phyloP scores from a whole-genome alignment of 73 alveolate genomes.

The Uronychia binucleata region DNA sequence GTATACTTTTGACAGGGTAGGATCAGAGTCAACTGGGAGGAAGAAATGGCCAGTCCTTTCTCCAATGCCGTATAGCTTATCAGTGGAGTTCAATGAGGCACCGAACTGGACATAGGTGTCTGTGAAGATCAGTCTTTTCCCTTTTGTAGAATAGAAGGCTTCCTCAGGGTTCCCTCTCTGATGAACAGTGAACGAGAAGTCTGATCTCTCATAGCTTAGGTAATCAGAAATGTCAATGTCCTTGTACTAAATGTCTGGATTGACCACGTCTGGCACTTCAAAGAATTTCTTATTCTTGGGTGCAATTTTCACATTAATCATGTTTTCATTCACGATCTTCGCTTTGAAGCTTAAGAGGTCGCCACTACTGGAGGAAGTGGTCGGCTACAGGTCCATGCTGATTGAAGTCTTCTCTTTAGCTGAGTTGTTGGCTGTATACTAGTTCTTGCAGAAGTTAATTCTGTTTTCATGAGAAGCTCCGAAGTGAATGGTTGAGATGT shows the following conservation, averaged over 20 bases:
- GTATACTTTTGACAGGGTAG: constrained; percentile 57
- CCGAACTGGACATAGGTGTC: constrained; percentile 17
- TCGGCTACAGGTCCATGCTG: not conserved
- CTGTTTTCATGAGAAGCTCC: constrained; percentile 8
- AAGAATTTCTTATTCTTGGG: not conserved
- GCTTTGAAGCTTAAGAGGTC: not conserved
- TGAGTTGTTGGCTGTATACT: not conserved
- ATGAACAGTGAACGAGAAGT: constrained; percentile 27
- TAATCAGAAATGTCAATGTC: constrained; percentile 31
- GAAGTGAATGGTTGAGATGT: constrained; percentile 32
- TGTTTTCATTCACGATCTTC: constrained; percentile 5
- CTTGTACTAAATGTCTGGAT: not conserved
- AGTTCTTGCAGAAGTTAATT: constrained; percentile 28
- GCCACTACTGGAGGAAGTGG: not conserved
- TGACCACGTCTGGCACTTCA: constrained; percentile 28
- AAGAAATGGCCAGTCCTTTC: constrained; percentile 89
- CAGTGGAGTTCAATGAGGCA: constrained; percentile 37
- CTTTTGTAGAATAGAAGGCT: constrained; percentile 14
- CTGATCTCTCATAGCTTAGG: constrained; percentile 26
- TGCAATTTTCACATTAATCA: constrained; percentile 16
- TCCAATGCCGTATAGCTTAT: constrained; percentile 91
- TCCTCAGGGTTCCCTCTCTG: not conserved
- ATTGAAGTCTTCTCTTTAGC: not conserved
- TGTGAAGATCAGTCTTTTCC: not conserved
- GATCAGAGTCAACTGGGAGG: constrained; percentile 53